Evolutionary conservation across 148 eudicot species (phyloP), one percentile per base, ranked within the genome.

Genomic region (Simmondsia chinensis): DNA sequence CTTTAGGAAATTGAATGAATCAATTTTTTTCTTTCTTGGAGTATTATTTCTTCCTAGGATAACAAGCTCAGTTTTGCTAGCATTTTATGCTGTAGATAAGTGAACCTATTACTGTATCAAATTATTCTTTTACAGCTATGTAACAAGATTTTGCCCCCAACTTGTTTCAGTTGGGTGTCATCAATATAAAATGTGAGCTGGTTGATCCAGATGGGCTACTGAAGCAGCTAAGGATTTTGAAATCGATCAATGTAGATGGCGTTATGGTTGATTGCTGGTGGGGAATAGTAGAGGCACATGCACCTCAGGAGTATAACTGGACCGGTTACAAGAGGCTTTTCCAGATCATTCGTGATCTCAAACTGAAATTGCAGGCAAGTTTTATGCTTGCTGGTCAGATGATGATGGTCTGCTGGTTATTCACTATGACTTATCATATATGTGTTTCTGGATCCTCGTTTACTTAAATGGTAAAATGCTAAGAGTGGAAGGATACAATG

Each of bases 211-310:
- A 83, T 66, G 78, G 79, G 52, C 52, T 80, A 36, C 56, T 69
- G 34, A 80, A 75, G 66, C 97, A 88, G 67, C 65, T 88, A 33
- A 71, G 72, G 54, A 54, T 63, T 45, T 58, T 88, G 70, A 80
- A 88, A 63, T 75, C 84, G 25, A 38, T 66, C 10, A 77, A 80
- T 48, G 64, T 88, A 29, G 97, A 83, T 50, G 97, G 97, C 39
- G 71, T 83, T 48, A 68, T 64, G 73, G 76, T 88, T 46, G 83
- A 83, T 57, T 83, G 94, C 69, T 88, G 97, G 97, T 88, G 97
- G 97, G 97, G 94, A 27, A 64, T 88, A 55, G 94, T 88, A 18
- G 94, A 88, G 75, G 94, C 97, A 62, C 91, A 80, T 73, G 66
- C 73, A 48, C 94, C 97, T 0, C 87, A 70, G 56, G 87, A 75